These are phyloP conservation scores for Incumbomyces lentus DNA, from an alignment of 2,329 filamentous ascomycete species.

Conservation along the genomic window DNA sequence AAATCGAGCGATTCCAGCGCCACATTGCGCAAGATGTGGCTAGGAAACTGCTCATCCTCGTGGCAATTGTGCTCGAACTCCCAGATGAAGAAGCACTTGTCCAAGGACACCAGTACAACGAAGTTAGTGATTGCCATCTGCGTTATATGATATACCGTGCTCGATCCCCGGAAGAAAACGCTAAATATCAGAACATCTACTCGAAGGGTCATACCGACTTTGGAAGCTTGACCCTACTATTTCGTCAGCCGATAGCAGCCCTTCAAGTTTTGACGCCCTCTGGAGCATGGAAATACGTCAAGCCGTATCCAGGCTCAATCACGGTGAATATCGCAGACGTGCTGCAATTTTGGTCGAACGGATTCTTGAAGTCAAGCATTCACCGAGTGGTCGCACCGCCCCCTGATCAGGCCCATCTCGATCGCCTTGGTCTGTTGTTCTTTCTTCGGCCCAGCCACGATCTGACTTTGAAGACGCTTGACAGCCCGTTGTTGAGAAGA, in stretches of 20 bases:
- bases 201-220: constrained; percentile 46
- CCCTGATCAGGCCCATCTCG: constrained; percentile 36
- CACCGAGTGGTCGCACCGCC: constrained; percentile 42
- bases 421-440: constrained; percentile 35
- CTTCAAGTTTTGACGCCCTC: constrained; percentile 42
- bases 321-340: constrained; percentile 43
- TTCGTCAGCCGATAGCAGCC: constrained; percentile 47
- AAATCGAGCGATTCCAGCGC: constrained; percentile 47
- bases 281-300: constrained; percentile 40
- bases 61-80: constrained; percentile 50
- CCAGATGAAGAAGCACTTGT: constrained; percentile 45
- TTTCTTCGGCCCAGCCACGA: constrained; percentile 35
- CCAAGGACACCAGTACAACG: constrained; percentile 46
- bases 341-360: constrained; percentile 38
- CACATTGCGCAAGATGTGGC: constrained; percentile 46
- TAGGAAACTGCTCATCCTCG: constrained; percentile 44
- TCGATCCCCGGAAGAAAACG: constrained; percentile 38
- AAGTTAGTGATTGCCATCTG: constrained; percentile 47
- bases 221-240: constrained; percentile 46
- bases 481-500: constrained; percentile 13
- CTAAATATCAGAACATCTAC: constrained; percentile 33
- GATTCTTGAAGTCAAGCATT: constrained; percentile 41
- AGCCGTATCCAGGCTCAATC: constrained; percentile 37
- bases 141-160: constrained; percentile 50
- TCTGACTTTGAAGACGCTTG: constrained; percentile 23